Evolutionary conservation across 805 yeast genomes (phyloP).

Genomic region (Wickerhamiella occidentalis): DNA sequence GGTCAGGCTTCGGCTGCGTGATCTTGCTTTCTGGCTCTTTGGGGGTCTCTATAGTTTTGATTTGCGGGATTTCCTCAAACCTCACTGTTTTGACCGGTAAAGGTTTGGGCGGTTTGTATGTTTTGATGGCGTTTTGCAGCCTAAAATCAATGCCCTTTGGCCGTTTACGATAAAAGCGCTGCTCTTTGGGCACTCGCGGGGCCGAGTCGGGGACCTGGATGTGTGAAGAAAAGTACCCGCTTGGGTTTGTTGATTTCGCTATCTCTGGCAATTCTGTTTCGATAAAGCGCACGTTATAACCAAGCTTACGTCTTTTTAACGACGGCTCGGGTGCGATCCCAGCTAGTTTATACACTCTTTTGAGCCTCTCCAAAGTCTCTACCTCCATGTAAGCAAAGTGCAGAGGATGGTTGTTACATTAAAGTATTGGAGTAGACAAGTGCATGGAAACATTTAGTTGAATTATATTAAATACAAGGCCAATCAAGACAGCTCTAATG

Average conservation of each 20-base stretch:
- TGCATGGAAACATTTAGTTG: no score
- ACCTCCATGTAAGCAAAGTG: constrained; percentile 1
- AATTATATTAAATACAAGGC: not conserved
- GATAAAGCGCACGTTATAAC: not conserved
- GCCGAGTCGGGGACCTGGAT: not conserved
- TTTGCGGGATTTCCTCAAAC: not conserved
- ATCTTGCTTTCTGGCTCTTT: not conserved
- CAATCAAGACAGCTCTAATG: constrained; percentile 13
- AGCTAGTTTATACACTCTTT: not conserved
- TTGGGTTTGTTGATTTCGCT: not conserved
- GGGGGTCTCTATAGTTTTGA: not conserved
- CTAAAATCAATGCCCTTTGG: not conserved
- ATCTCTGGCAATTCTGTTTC: not conserved
- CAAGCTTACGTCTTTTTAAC: not conserved
- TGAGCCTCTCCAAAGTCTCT: not conserved
- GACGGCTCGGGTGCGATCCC: not conserved
- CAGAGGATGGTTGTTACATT: no score
- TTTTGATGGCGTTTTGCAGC: constrained; percentile 2
- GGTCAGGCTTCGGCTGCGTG: no score
- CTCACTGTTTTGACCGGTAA: not conserved
- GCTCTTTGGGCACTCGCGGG: not conserved
- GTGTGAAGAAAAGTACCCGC: not conserved
- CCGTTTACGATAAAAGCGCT: not conserved
- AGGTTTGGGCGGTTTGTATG: constrained; percentile 7
- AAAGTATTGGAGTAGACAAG: no score